A percentile compares a stretch with the other conserved stretches of the same genome.
These are phyloP conservation scores for Candida sithepensis DNA, from an alignment of 805 yeast genomes.

Conservation along the genomic window DNA sequence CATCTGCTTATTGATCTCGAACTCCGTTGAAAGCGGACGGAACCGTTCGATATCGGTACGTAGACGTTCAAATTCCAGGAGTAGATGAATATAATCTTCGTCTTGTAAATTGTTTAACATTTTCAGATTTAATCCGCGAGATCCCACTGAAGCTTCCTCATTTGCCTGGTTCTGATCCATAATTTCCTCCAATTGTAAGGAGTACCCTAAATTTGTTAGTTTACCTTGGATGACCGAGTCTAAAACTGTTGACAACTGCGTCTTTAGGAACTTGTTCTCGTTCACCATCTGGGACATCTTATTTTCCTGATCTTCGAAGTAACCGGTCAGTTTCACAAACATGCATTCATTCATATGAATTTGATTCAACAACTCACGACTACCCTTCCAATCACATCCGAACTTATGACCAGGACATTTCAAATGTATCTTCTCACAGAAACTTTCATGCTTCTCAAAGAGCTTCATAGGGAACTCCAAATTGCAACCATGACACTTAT, in stretches of 20 bases:
- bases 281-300: constrained; percentile 27
- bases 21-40: constrained; percentile 21
- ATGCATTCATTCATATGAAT: constrained; percentile 30
- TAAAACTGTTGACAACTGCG: constrained; percentile 42
- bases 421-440: constrained; percentile 38
- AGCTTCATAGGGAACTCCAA: constrained; percentile 38
- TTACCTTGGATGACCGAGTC: constrained; percentile 48
- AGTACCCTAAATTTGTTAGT: constrained; percentile 46
- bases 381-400: constrained; percentile 49
- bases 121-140: constrained; percentile 2
- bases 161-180: constrained; percentile 17
- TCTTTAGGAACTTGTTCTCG: constrained; percentile 39
- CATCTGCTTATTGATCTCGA: constrained; percentile 24
- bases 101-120: constrained; percentile 17
- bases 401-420: constrained; percentile 44
- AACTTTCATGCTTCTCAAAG: constrained; percentile 37
- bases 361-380: constrained; percentile 25
- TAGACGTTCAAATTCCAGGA: constrained; percentile 42
- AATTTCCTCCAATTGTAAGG: constrained; percentile 45
- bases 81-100: constrained; percentile 28
- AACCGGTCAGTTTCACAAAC: constrained; percentile 24
- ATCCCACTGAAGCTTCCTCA: constrained; percentile 1
- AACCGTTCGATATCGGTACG: constrained; percentile 38
- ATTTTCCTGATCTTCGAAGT: constrained; percentile 25
- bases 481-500: constrained; percentile 38